Base-by-base conservation (phyloP, 257 asterid species). In the Solanum chilense region DNA sequence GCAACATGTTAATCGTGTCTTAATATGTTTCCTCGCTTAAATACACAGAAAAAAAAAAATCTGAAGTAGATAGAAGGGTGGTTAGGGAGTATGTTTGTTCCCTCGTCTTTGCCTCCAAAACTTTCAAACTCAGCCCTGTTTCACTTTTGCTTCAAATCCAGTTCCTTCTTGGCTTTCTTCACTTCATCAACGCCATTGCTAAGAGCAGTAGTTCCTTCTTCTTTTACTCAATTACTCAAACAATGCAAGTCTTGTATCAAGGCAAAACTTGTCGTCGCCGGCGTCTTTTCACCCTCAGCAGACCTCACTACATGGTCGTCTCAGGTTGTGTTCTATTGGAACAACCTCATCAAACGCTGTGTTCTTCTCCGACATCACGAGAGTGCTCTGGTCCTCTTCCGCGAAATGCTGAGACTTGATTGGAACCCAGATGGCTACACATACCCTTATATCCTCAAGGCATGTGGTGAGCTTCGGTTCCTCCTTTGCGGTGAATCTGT, bases 351-450 rank as follows among this genome's bases (percentile, higher is more conserved):
- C 87, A 94, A 91, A 86, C 83, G 88, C 84, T 85, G 89, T 62
- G 87, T 93, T 58, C 86, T 89, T 12, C 78, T 86, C 77, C 88
- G 89, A 37, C 75, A 52, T 14, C 88, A 92, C 45, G 83, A 41
- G 20, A 85, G 84, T 21, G 95, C 95, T 82, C 88, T 94, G 90
- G 90, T 85, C 42, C 89, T 93, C 25, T 94, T 94, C 74, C 90
- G 87, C 33, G 92, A 92, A 89, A 96, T 96, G 98, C 91, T 94
- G 47, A 86, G 90, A 82, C 93, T 93, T n/a, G 78, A 62, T 6
- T 94, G 95, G 96, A 41, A 73, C 3, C 98, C 99, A 1, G 98
- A 96, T 85, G 96, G 90, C 77, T 93, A 94, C 86, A 95, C 99
- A 20, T 94, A 90, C 56, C 98, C 99, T 16, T 94, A 89, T 87